Base-by-base conservation (phyloP, 352 stramenopile species). In the Nothophytophthora sp. region DNA sequence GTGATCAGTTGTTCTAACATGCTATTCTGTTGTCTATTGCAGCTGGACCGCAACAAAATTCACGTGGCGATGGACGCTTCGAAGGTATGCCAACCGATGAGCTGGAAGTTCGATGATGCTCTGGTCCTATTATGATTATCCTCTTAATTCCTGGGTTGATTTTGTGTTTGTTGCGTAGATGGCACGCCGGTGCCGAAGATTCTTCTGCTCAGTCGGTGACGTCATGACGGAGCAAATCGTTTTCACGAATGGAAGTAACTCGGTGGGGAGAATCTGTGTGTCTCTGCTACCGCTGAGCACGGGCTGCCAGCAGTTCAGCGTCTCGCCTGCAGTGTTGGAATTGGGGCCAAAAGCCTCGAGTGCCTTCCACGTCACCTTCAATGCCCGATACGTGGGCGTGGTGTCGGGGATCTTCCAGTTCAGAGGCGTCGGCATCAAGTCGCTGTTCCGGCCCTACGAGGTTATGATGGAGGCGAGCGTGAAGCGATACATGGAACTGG, bases 351-450 rank as follows among this genome's bases (percentile, higher is more conserved):
- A 75, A 25, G 68, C 63, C 1, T 89, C 80, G 15, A 79, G 64
- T 55, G 65, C 77, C 18, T 95, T 95, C 41, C 35, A 72, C 28
- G 62, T 95, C 9, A 90, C 69, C 0, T 90, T 95, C 34, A 64
- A 65, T 16, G 85, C 85, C 8, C 64, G 55, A 18, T 67, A 73
- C 11, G 50, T 67, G 7, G 85, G 85, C 15, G 81, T 84, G 24
- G 79, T 86, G 7, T 79, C 85, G 0, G 85, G 81, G 0, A 89
- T 95, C n/a, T 92, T 95, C 34, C 85, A 95, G 58, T 95, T 95
- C 36, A 68, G 85, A 50, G 84, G 73, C 20, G 72, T 95, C 24
- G 82, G 78, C 1, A 41, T 75, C 27, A 62, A 93, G 22, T 74
- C 70, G 9, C 56, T 92, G 12, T 83, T 81, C 30, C 58, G 73